Base-by-base conservation (phyloP, 495 filamentous ascomycete species). In the Darksidea phi region DNA sequence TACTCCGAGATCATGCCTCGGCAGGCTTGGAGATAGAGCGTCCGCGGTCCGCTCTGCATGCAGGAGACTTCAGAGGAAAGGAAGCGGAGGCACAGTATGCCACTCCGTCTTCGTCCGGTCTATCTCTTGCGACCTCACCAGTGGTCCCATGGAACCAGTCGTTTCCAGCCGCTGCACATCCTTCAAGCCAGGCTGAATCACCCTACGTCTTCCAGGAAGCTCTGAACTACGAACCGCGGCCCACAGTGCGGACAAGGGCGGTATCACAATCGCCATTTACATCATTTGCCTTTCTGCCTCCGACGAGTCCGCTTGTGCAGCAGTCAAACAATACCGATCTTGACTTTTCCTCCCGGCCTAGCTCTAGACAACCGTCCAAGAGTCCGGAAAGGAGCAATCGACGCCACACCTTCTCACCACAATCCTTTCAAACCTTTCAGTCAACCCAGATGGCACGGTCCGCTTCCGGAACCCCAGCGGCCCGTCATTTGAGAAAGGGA, bases 301-400 rank as follows among this genome's bases (percentile, higher is more conserved):
- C 94, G 5, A 97, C 94, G 11, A 97, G 91, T 60, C 95, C 94
- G 18, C 77, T 98, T 21, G 91, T 93, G 2, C 85, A 97, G 67
- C 90, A 91, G 60, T 89, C 91, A 57, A 95, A 86, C 71, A 92
- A 91, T 67, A 88, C 91, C 7, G 91, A 95, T 57, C 70, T 90
- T 15, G 90, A 91, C 63, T 79, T 88, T 43, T 81, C 84, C 8
- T 73, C 78, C 13, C 74, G 70, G 47, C 62, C 69, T 24, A 69
- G 73, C 20, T 61, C 69, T 17, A 64, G 60, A 17, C 72, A 75
- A 7, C 55, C 59, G 1, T 73, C 74, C 18, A 64, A 61, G 41
- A 73, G 74, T 54, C 72, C 72, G 4, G 78, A 82, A 13, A 80
- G 75, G 57, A 70, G 70, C n/a, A 83, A 74, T 48, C 73, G 84